phyloP scores from a whole-genome alignment of 2,329 filamentous ascomycete species.

The Pestalotiopsis sp. region DNA sequence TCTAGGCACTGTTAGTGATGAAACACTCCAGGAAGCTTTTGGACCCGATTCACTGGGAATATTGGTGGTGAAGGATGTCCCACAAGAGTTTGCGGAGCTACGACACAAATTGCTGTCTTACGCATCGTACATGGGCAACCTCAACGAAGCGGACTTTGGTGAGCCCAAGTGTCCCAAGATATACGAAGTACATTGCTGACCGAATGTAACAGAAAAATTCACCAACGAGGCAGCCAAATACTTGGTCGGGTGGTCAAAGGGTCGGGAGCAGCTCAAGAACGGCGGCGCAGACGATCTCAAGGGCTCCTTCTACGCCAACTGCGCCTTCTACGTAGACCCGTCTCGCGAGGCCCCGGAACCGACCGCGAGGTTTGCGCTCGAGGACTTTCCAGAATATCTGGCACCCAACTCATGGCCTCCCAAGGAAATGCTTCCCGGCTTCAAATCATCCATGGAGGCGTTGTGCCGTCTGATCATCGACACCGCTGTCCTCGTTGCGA shows the following conservation, averaged over 20 bases:
- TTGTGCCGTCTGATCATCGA: conserved; percentile 88
- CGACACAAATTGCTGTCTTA: conserved; percentile 79
- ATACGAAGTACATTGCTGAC: neutral
- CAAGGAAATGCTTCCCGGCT: conserved; percentile 70
- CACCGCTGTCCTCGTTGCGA: conserved; percentile 82
- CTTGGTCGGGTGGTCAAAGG: conserved; percentile 75
- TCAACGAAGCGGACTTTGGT: conserved; percentile 74
- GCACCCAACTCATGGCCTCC: conserved; percentile 88
- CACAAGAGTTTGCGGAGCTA: conserved; percentile 69
- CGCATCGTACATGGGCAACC: conserved; percentile 83
- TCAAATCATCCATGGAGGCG: conserved; percentile 70
- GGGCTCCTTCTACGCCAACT: conserved; percentile 84
- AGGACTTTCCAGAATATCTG: conserved; percentile 83
- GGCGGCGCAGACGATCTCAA: conserved; percentile 79
- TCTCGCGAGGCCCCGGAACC: conserved; percentile 63
- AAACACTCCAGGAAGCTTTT: conserved; percentile 76
- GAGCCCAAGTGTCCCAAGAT: conserved; percentile 19
- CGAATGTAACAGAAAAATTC: conserved; percentile 46
- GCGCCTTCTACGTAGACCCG: conserved; percentile 72
- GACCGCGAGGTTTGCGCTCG: conserved; percentile 55
- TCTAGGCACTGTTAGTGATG: conserved; percentile 67
- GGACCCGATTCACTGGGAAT: conserved; percentile 90
- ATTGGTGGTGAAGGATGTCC: conserved; percentile 87
- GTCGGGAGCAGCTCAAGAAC: conserved; percentile 79
- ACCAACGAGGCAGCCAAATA: conserved; percentile 65